A percentile compares a stretch with the other conserved stretches of the same genome.
Evolutionary conservation across 2,329 filamentous ascomycete species (phyloP).

Genomic region (Fusarium sp.): DNA sequence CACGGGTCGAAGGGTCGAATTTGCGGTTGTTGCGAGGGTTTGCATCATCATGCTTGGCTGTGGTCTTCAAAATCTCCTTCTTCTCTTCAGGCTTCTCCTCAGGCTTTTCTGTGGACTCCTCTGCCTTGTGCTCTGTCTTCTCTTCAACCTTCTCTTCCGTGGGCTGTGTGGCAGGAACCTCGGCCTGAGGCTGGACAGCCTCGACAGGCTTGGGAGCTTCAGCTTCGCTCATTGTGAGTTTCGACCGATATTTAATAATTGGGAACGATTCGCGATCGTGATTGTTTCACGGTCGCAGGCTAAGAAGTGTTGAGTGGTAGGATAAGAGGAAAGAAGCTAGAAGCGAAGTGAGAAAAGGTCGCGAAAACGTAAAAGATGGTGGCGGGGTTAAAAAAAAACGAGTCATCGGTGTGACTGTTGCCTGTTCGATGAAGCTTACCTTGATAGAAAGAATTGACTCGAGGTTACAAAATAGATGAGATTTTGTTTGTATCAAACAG

Average conservation of each 20-base stretch:
- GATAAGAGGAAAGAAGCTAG: slow-evolving; percentile 14
- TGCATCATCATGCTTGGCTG: slow-evolving; percentile 50
- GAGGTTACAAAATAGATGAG: neutral
- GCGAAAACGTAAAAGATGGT: slow-evolving; percentile 40
- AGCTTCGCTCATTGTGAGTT: slow-evolving; percentile 51
- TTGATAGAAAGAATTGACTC: neutral
- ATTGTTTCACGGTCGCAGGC: slow-evolving; percentile 3
- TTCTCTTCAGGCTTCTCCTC: slow-evolving; percentile 38
- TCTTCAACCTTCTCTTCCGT: slow-evolving; percentile 41
- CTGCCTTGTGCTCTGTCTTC: slow-evolving; percentile 37
- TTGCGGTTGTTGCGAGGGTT: slow-evolving; percentile 68
- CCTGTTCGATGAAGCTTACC: slow-evolving; percentile 20
- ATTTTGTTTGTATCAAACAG: neutral
- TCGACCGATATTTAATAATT: slow-evolving; percentile 5
- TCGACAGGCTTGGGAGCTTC: slow-evolving; percentile 53
- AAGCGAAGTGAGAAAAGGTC: slow-evolving; percentile 33
- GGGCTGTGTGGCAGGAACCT: slow-evolving; percentile 41
- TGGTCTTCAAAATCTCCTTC: slow-evolving; percentile 56
- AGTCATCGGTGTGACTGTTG: slow-evolving; percentile 37
- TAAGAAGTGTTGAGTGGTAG: neutral
- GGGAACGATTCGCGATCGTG: slow-evolving; percentile 16
- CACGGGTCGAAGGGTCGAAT: slow-evolving; percentile 72
- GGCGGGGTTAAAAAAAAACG: slow-evolving; percentile 41
- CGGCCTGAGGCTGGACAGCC: slow-evolving; percentile 45
- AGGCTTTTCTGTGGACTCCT: slow-evolving; percentile 43